Base-by-base conservation (phyloP, 2,329 filamentous ascomycete genomes). In the Gnomoniopsis smithogilvyi region DNA sequence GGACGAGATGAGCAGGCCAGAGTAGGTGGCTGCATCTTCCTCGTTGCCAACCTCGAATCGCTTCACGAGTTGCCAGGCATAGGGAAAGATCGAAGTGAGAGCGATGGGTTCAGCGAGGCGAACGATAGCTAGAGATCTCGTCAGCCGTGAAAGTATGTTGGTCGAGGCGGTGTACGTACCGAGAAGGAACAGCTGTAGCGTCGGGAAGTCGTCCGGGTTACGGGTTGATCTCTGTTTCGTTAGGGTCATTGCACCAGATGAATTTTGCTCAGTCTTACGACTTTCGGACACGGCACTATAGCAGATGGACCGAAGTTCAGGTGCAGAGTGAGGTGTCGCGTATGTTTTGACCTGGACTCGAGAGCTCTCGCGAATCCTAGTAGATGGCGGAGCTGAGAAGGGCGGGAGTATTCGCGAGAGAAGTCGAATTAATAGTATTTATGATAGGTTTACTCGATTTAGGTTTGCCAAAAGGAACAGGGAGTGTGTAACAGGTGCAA, bases 41-140 rank as follows among this genome's bases (percentile, higher is more conserved):
- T 86, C 84, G 66, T 84, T 81, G 63, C 88, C 90, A 66, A 93
- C 81, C 45, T 90, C 69, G 73, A 92, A 92, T 66, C 86, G 81
- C 73, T 90, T 90, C 65, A 94, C 87, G 66, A 94, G 86, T 61
- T 89, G 83, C 89, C 90, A 96, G 61, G 91, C 91, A 73, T 96
- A 97, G 21, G 93, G 93, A 68, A 94, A 96, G 73, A 96, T 95
- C 69, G 91, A 95, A 1, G 92, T 96, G 64, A 97, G 83, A 53
- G 93, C 92, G 67, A 97, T 94, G 22, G 93, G 93, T 74, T 97
- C 93, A 55, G 92, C 91, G 65, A 97, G 85, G 63, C 93, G 91
- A 70, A 96, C 93, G 79, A 96, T 91, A 72, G 92, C 92, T 96
- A 67, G 30, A 22, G 2, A 19, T 24, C 11, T 11, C 34, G 55